Percentiles rank a stretch among this genome's conserved stretches.
These are phyloP conservation scores for Candida pseudofarinosa DNA, from an alignment of 805 yeast genomes.

Conservation along the genomic window DNA sequence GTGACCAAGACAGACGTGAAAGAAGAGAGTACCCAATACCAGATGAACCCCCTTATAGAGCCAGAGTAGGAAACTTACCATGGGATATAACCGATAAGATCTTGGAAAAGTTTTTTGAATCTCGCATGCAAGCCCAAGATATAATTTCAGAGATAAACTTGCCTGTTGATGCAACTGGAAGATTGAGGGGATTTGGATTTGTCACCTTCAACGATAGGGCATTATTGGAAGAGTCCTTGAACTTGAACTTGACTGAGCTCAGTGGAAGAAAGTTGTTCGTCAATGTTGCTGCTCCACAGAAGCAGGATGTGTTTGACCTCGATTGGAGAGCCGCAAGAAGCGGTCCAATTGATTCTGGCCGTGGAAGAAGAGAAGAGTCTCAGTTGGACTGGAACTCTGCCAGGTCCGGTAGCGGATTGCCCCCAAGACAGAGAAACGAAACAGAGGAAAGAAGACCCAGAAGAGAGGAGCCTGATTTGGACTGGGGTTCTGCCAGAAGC, in stretches of 20 bases:
- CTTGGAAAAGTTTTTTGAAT: conserved; percentile 58
- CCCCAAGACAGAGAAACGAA: conserved; percentile 21
- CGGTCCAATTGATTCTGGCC: conserved; percentile 21
- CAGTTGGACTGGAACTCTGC: conserved; percentile 49
- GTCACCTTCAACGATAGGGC: conserved; percentile 46
- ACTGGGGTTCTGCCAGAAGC: conserved; percentile 56
- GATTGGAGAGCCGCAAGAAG: conserved; percentile 42
- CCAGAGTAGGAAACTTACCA: conserved; percentile 83
- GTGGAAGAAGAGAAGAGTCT: conserved; percentile 34
- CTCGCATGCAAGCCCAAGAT: conserved; percentile 45
- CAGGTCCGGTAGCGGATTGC: conserved; percentile 25
- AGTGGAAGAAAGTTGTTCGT: conserved; percentile 50
- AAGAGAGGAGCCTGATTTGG: conserved; percentile 54
- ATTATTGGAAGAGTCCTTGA: conserved; percentile 48
- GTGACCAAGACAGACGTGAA: conserved; percentile 35
- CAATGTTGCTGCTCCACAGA: conserved; percentile 57
- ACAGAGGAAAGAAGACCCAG: conserved; percentile 23
- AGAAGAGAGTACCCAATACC: conserved; percentile 83
- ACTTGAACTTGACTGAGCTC: conserved; percentile 40
- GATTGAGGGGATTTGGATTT: conserved; percentile 57
- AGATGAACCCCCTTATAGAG: conserved; percentile 85
- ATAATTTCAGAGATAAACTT: conserved; percentile 62
- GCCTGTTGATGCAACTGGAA: conserved; percentile 68
- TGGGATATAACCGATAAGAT: conserved; percentile 71
- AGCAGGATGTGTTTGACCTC: conserved; percentile 39